Conservation (phyloP, 2,329 filamentous ascomycete species). For the Golovinomyces cichoracearum region DNA sequence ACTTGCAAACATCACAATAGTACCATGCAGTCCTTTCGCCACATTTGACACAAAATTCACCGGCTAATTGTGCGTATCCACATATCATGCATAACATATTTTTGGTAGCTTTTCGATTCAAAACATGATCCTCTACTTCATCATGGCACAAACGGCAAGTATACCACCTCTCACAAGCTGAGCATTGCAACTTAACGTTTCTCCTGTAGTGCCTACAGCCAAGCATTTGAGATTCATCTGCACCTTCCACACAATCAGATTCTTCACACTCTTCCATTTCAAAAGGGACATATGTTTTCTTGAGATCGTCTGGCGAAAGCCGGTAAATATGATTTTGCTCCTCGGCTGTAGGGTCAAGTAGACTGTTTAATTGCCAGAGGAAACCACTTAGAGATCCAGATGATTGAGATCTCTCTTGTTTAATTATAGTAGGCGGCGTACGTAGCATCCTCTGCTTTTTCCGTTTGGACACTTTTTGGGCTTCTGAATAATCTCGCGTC, state of each 20-base stretch:
- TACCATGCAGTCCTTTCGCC: slow-evolving; percentile 59
- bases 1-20: slow-evolving; percentile 80
- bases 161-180: slow-evolving; percentile 72
- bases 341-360: slow-evolving; percentile 6
- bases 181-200: slow-evolving; percentile 90
- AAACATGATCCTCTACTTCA: slow-evolving; percentile 46
- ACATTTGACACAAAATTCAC: slow-evolving; percentile 53
- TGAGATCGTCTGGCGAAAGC: slow-evolving; percentile 33
- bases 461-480: slow-evolving; percentile 15
- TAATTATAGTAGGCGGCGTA: slow-evolving; percentile 12
- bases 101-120: slow-evolving; percentile 61
- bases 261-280: slow-evolving; percentile 25
- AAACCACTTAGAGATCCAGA: slow-evolving; percentile 26
- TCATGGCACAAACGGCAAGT: slow-evolving; percentile 91
- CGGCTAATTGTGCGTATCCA: slow-evolving; percentile 55
- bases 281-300: slow-evolving; percentile 37
- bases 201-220: slow-evolving; percentile 85
- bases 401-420: slow-evolving; percentile 19
- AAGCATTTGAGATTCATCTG: slow-evolving; percentile 21
- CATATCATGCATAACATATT: slow-evolving; percentile 98
- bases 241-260: slow-evolving; percentile 14
- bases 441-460: slow-evolving; percentile 10
- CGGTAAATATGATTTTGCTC: slow-evolving; percentile 19
- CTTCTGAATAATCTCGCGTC: slow-evolving; percentile 37
- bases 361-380: slow-evolving; percentile 27